Base-by-base conservation (phyloP, 257 asterid species). In the Nicotiana paniculata region DNA sequence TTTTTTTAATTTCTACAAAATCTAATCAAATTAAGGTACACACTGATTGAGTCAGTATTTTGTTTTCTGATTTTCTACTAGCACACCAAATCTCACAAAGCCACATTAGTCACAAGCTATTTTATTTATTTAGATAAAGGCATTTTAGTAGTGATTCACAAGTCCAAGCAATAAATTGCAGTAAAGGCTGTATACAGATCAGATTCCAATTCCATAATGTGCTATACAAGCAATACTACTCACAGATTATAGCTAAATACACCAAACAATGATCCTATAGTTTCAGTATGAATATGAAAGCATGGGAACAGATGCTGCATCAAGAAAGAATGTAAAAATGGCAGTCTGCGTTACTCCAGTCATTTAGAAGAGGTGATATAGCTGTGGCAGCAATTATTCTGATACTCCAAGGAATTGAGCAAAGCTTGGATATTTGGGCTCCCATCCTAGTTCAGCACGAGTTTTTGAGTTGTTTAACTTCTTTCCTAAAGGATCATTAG, bases 391-490 rank as follows among this genome's bases (percentile, higher is more conserved):
- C 79, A 75, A 51, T 66, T 81, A 81, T 43, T 66, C 78, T 66
- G 83, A 91, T 83, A 84, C 86, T 81, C 91, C 96, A n/a, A 95
- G 96, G 86, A 95, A 95, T 79, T 90, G 89, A 12, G 96, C 90
- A 64, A 95, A 95, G 92, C 97, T 93, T 21, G 89, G 87, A 87
- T 92, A 95, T 81, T 90, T 92, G 16, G 97, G 99, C 86, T 91
- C 95, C 99, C 99, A 95, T 66, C 89, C 91, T 76, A 95, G 82
- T 77, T 93, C 96, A 26, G 91, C 90, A 12, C 96, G 92, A 58
- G 97, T 89, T 86, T 87, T 92, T 18, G 92, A 90, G 90, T 93
- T 95, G 97, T 90, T 89, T 79, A 95, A 87, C 84, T 88, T 95
- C 94, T 93, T 93, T 30, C 98, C 99, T 81, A 92, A 64, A 79